Evolutionary conservation across 2,329 filamentous ascomycete species (phyloP), one percentile per base, ranked within the genome.

Genomic region (Trichoderma afroharzianum): DNA sequence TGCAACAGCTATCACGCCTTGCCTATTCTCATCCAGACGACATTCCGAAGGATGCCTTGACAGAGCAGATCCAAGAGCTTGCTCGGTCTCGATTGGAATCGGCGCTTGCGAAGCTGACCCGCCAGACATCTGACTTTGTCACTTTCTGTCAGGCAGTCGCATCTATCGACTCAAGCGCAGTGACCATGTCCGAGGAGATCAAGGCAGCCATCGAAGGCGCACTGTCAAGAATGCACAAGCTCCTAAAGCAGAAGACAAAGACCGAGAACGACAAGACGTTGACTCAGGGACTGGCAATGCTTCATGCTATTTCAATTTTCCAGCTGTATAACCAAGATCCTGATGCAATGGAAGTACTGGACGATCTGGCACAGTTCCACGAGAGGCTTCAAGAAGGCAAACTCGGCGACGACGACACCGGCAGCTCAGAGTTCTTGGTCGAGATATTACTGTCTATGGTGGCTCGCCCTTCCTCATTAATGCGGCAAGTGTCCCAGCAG

Each of bases 401-500:
- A 21, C 71, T 75, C 4, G 81, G 82, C 0, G 85, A 88, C 74
- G 82, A 88, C 39, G 84, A 88, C 76, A 81, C 83, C 1, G 88
- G 87, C 7, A 85, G 85, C 12, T 92, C 93, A 0, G 90, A 93
- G 77, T 87, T 93, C 30, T 82, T 98, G 9, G 90, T 98, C 3
- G 96, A 98, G 77, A 92, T 98, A 66, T 82, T 99, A 8, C 85
- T 98, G n/a, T 93, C 93, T 67, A 94, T 98, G 82, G 88, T 97
- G 3, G 93, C 94, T 0, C 93, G 94, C 73, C 93, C 92, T 4
- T 97, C 95, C 1, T 89, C 91, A 11, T 85, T 98, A 66, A 93
- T 97, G 84, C 90, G 94, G 33, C 93, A 95, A 76, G 91, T 97
- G 68, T 93, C 94, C 6, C 91, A 95, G 78, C 92, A 96, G 77